Base-by-base conservation (phyloP, 2,329 filamentous ascomycete species). In the Xylariales sp. region DNA sequence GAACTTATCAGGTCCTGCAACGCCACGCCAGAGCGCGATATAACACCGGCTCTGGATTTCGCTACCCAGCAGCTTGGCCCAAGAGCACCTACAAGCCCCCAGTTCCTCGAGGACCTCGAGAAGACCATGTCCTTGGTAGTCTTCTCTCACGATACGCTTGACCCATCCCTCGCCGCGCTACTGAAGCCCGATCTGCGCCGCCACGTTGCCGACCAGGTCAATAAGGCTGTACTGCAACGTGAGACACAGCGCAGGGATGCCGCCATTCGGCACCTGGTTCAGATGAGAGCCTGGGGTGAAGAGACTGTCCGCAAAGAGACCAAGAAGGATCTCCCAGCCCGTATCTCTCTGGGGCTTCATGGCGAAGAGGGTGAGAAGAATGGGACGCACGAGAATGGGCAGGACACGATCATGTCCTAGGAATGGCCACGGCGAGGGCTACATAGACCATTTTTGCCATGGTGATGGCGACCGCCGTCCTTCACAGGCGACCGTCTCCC, bases 61-160 rank as follows among this genome's bases (percentile, higher is more conserved):
- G 93, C 93, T 1, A 89, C 86, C 1, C 79, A 83, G 25, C 85
- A 96, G 54, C 77, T 98, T 11, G 89, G 88, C 9, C 90, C 93
- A 4, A 82, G 88, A 42, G 93, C 91, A 6, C 83, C 90, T 1
- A 87, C 81, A 4, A 88, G 89, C 50, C 76, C 79, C 4, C 80
- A 84, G 32, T 97, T 95, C 51, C 73, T 96, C 10, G 79, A 85
- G 49, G 89, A 95, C 46, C 73, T 98, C 9, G 93, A 98, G 64
- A 80, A 84, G 58, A 96, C 93, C 0, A 95, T 98, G 83, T 85
- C 88, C 1, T 74, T 98, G 29, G 72, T 98, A 28, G 84, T 98
- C 31, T 95, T 96, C 53, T 82, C 88, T 1, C 76, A 80, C n/a
- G 86, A 93, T 40, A 84, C 80, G 39, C 74, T 96, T 27, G 80